Evolutionary conservation across 2,329 filamentous ascomycete genomes (phyloP), one percentile per base, ranked within the genome.

Genomic region (Fusarium denticulatum): DNA sequence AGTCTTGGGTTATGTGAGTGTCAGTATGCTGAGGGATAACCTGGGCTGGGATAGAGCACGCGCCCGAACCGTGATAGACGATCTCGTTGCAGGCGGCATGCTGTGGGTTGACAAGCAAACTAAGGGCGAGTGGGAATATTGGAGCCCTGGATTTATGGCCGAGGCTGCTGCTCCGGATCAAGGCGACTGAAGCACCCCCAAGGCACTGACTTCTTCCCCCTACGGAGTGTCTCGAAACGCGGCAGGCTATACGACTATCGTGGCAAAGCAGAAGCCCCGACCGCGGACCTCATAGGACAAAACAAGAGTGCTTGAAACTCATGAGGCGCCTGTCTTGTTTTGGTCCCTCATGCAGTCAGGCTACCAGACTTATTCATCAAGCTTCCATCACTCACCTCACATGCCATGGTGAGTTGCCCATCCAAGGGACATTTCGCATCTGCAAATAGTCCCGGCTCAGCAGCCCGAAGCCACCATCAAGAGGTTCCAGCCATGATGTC

Each of bases 71-170:
- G 95, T 96, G 5, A 88, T 98, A 58, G 94, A 98, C 71, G 96
- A 99, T 82, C 85, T 99, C 39, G 87, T 98, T 58, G 91, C 92
- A 1, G 94, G 97, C 78, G 94, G 95, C 59, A 89, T 99, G 85
- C 90, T 99, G 20, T 99, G 96, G 96, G 91, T 98, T 11, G 96
- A 99, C 82, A 90, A 90, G 74, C 95, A 98, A 83, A 91, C 85
- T 15, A 87, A 89, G 14, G 81, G 80, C 24, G 96, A 98, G 84
- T 95, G 92, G 82, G 95, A 98, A 82, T 99, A 98, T 78, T 99
- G 96, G 96, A 94, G 91, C 67, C 94, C 94, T 2, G 91, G 92
- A 0, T 94, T 93, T 69, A 94, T 95, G 86, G 81, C 86, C 6
- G 85, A 86, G 45, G 77, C 80, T 22, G 81, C 80, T 50, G 57